Evolutionary conservation across 2,329 filamentous ascomycete genomes (phyloP), one percentile per base, ranked within the genome.

Genomic region (Fusarium sp.): DNA sequence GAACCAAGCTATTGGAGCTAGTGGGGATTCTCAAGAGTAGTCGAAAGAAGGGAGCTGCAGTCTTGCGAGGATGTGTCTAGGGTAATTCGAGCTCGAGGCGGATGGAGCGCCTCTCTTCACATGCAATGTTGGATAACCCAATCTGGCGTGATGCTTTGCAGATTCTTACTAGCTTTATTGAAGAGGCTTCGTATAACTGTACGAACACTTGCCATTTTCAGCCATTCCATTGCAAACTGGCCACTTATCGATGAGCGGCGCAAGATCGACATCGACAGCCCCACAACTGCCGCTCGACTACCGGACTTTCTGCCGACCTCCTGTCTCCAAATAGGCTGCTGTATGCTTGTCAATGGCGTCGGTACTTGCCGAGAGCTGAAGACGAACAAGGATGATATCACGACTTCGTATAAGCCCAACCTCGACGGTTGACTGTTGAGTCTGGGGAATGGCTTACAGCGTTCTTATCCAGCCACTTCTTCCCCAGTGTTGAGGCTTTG

Each of bases 231-330:
- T 26, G 42, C 26, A 35, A 42, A 28, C 55, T 48, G 48, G 47
- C 72, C 65, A 75, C 41, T 75, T 45, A 71, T 41, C 41, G 66
- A 44, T 18, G 35, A 42, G 38, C 56, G 73, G 66, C 31, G 38
- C 39, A 41, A 56, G 49, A 57, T 64, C 66, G 58, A 66, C 52
- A 49, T 36, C 20, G 38, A 45, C 66, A 36, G 66, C 66, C 55
- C 66, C 72, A 71, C 62, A 67, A 22, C 44, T 54, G 49, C 36
- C 54, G 28, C 49, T 54, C 54, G 60, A 41, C 57, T 56, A 10
- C 54, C 51, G 67, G 38, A 33, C 18, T 36, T 47, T 39, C 35
- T 51, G 12, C 36, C 33, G 11, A 57, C 52, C 17, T 56, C 57
- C 17, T 62, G 12, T 55, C n/a, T 56, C 15, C 11, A 24, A 24